Evolutionary conservation across 2,329 filamentous ascomycete species (phyloP).

Genomic region (Rhytidhysteron rufulum): DNA sequence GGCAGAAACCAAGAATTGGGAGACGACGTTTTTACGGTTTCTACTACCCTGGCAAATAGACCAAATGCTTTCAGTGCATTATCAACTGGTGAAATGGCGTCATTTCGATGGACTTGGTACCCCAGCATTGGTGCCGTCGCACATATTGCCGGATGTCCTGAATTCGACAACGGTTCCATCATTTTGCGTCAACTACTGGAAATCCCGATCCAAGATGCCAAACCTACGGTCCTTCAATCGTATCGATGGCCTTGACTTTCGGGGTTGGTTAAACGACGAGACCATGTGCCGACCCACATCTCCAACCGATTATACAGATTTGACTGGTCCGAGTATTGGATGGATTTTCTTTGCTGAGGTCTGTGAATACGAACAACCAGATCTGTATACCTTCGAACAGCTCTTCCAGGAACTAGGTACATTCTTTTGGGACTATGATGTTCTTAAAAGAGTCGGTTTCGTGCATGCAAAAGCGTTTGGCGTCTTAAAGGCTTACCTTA

Average conservation of each 20-base stretch:
- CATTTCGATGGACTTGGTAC: neutral
- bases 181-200: neutral
- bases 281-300: neutral
- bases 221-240: neutral
- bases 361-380: neutral
- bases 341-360: neutral
- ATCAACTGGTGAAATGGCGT: neutral
- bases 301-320: no score
- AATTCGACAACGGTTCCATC: no score
- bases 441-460: neutral
- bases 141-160: no score
- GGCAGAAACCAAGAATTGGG: no score
- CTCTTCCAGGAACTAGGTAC: neutral
- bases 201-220: neutral
- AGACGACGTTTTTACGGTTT: neutral
- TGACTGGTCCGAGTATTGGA: neutral
- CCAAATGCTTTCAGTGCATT: neutral
- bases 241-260: neutral
- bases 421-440: neutral
- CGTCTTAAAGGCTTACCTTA: neutral
- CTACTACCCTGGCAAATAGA: neutral
- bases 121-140: no score
- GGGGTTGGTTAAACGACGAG: neutral
- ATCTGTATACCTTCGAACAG: neutral
- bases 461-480: neutral